Evolutionary conservation across 257 asterid species (phyloP), one percentile per base, ranked within the genome.

Genomic region (Scutellaria barbata): DNA sequence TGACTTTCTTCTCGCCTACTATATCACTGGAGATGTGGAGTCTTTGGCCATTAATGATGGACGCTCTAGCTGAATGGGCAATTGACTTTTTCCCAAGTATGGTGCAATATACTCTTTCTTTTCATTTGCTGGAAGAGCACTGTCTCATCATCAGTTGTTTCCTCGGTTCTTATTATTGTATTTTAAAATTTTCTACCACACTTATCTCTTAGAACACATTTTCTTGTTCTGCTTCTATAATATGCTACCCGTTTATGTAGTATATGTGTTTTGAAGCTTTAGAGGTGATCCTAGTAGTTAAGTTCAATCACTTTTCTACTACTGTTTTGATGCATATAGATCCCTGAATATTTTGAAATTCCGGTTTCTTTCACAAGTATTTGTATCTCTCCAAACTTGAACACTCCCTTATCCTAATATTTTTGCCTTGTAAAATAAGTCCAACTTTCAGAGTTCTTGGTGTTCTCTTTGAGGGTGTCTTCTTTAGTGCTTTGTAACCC

Each of bases 11-110:
- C 82, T 87, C 97, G 5, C 99, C 99, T 25, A 87, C 90, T 62
- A 88, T 95, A 76, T 92, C 99, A 73, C 71, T 88, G 83, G 97
- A 92, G 41, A 92, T 95, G 98, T 95, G 99, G 99, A 87, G 92
- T 78, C 97, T 95, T 33, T 95, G 99, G 99, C 96, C 97, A 46
- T 82, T 95, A 69, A 80, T 95, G 96, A 92, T 92, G 88, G 94
- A 92, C 71, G 92, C 98, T 1, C 81, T 95, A 77, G 89, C 95
- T 74, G 98, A 95, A 53, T 95, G 99, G 99, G 99, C 99, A 59
- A 90, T 95, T 68, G 99, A 95, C 78, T 95, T 89, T 87, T 95
- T 92, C 79, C 89, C 96, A 66, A 95, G 99, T 95, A 92, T 40
- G 99, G 57, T 40, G 37, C 70, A 22, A 20, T 54, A 20, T 54